These are phyloP conservation scores for Laburnicola sp. DNA, from an alignment of 2,329 filamentous ascomycete genomes.

Conservation along the genomic window DNA sequence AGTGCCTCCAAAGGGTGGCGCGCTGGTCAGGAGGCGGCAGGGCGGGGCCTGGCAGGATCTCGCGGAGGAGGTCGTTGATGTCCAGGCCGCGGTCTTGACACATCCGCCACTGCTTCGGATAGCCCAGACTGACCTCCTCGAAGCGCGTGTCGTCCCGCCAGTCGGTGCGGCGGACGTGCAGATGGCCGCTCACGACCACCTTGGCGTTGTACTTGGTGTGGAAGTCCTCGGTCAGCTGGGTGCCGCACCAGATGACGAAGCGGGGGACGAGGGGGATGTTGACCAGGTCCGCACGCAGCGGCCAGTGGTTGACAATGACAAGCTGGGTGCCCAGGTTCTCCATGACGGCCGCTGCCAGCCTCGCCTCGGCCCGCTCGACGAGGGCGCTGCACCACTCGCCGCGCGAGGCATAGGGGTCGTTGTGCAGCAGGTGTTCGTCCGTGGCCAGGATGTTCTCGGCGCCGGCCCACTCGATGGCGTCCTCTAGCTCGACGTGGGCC, in stretches of 20 bases:
- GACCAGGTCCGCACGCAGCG: constrained; percentile 50
- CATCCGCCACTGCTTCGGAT: constrained; percentile 53
- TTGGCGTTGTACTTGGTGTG: constrained; percentile 52
- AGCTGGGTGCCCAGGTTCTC: constrained; percentile 40
- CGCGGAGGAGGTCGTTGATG: constrained; percentile 51
- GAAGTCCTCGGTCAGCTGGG: constrained; percentile 53
- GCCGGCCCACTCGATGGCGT: constrained; percentile 52
- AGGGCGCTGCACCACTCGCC: constrained; percentile 52
- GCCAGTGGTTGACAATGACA: constrained; percentile 54
- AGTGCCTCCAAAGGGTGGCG: constrained; percentile 35
- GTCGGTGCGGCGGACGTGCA: constrained; percentile 52
- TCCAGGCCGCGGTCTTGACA: constrained; percentile 48
- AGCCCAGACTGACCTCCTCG: constrained; percentile 53
- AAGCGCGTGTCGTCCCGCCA: constrained; percentile 53
- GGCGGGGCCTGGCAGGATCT: constrained; percentile 50
- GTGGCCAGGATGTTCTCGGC: constrained; percentile 52
- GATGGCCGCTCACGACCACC: constrained; percentile 52
- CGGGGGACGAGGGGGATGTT: constrained; percentile 48
- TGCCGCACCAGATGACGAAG: constrained; percentile 54
- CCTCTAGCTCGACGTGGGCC: constrained; percentile 51
- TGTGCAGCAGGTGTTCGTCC: constrained; percentile 51
- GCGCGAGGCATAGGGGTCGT: constrained; percentile 50
- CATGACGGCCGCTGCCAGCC: constrained; percentile 42
- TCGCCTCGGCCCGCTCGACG: constrained; percentile 46
- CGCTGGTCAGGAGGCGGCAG: constrained; percentile 28